These are phyloP conservation scores for Gyrodon lividus DNA, from an alignment of 768 basidiomycete species.

Conservation along the genomic window DNA sequence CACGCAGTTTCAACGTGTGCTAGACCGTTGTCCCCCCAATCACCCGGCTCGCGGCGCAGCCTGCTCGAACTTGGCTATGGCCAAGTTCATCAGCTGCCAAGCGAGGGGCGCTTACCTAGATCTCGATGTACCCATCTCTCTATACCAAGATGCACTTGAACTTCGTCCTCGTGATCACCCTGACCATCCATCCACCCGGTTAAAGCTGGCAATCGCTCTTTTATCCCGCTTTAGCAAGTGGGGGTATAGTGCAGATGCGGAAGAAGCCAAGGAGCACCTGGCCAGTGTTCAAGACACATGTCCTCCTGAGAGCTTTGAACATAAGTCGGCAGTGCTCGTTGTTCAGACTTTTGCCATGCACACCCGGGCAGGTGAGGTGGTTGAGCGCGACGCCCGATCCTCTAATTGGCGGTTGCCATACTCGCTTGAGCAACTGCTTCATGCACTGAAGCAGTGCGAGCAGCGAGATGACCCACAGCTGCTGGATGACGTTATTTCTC, in stretches of 20 bases:
- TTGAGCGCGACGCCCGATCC: neutral
- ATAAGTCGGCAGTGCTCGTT: neutral
- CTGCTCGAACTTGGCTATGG: slow-evolving; percentile 10
- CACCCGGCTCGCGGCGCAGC: slow-evolving; percentile 13
- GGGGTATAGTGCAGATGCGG: slow-evolving; percentile 1
- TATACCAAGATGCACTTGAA: neutral
- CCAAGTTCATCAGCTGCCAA: neutral
- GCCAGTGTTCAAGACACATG: neutral
- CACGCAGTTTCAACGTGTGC: slow-evolving; percentile 6
- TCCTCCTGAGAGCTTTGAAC: neutral
- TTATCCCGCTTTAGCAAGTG: slow-evolving; percentile 6
- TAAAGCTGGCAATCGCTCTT: slow-evolving; percentile 6
- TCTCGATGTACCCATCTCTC: slow-evolving; percentile 2
- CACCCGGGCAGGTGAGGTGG: neutral
- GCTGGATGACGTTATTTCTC: neutral
- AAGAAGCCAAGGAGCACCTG: slow-evolving; percentile 6
- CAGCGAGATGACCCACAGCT: neutral
- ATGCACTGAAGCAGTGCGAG: neutral
- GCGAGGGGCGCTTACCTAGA: neutral
- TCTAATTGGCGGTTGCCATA: neutral
- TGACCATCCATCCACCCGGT: neutral
- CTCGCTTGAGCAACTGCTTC: neutral
- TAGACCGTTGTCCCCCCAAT: slow-evolving; percentile 4
- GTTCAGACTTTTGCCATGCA: neutral
- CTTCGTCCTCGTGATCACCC: slow-evolving; percentile 4